These are phyloP conservation scores for Penicillium cosmopolitanum DNA, from an alignment of 495 filamentous ascomycete genomes.

Conservation along the genomic window DNA sequence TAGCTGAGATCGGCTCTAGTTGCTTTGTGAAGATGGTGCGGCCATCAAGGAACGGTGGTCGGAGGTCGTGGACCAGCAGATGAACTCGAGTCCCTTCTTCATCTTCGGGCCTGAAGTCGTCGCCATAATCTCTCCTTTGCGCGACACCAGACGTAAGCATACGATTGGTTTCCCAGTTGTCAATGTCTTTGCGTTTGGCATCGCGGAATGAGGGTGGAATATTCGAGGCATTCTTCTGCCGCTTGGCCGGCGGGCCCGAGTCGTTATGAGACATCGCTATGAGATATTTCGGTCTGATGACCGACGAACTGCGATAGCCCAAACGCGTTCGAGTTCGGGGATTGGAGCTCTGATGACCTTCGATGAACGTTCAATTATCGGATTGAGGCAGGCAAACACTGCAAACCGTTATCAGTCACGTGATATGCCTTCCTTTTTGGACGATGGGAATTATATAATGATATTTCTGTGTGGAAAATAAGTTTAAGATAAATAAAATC, in stretches of 20 bases:
- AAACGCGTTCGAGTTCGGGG: conserved; percentile 1
- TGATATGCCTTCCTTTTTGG: background rate
- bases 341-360: background rate
- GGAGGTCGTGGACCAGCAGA: conserved; percentile 89
- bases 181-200: conserved; percentile 85
- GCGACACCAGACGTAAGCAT: conserved; percentile 98
- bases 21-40: conserved; percentile 97
- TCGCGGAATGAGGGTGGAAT: conserved; percentile 46
- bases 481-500: too few species aligned
- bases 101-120: conserved; percentile 86
- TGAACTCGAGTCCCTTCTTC: conserved; percentile 90
- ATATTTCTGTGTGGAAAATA: too few species aligned
- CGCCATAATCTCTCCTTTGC: conserved; percentile 78
- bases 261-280: conserved; percentile 43
- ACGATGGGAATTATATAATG: too few species aligned
- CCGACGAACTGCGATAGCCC: conserved; percentile 1
- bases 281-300: background rate
- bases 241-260: conserved; percentile 45
- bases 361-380: conserved; percentile 4
- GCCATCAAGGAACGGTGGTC: conserved; percentile 94
- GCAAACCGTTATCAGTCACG: conserved; percentile 35
- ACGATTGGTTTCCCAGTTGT: conserved; percentile 98
- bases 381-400: conserved; percentile 24
- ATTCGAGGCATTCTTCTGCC: conserved; percentile 45
- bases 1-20: conserved; percentile 90